These are phyloP conservation scores for Groenewaldozyma auringiensis DNA, from an alignment of 1,139 yeast species.

Conservation along the genomic window DNA sequence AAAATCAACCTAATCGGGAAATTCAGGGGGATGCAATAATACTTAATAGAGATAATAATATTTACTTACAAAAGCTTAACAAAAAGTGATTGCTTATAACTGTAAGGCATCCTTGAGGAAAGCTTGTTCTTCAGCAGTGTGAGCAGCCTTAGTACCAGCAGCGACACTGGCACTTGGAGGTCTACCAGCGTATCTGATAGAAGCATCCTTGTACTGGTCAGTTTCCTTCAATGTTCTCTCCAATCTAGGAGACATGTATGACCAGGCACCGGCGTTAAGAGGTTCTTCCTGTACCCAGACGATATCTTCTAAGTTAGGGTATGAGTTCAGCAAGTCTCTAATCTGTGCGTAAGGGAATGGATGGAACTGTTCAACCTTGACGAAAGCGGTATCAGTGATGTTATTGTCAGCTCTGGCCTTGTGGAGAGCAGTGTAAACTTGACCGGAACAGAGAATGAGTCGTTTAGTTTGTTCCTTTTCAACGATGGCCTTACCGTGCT, in stretches of 20 bases:
- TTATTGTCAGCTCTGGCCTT: conserved; percentile 75
- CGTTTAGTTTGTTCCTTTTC: conserved; percentile 82
- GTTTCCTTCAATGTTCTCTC: conserved; percentile 69
- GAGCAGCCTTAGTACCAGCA: conserved; percentile 91
- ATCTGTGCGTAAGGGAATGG: conserved; percentile 98
- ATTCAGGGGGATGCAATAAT: no score
- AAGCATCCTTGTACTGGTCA: conserved; percentile 48
- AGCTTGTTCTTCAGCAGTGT: conserved; percentile 79
- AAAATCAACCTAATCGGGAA: no score
- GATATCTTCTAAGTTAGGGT: conserved; percentile 78
- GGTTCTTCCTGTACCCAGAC: conserved; percentile 99
- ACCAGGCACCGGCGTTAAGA: conserved; percentile 90
- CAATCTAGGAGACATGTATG: conserved; percentile 74
- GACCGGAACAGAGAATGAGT: conserved; percentile 80
- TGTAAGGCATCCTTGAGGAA: conserved; percentile 72
- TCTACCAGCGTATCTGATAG: conserved; percentile 89
- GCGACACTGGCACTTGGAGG: conserved; percentile 98
- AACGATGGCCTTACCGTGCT: conserved; percentile 67
- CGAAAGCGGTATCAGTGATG: conserved; percentile 77
- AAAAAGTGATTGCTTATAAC: not conserved
- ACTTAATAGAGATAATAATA: not conserved
- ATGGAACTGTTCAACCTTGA: conserved; percentile 89
- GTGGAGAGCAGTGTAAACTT: conserved; percentile 86
- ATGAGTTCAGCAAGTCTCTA: conserved; percentile 71
- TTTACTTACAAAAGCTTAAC: not conserved